Evolutionary conservation across 2,329 filamentous ascomycete genomes (phyloP), one percentile per base, ranked within the genome.

Genomic region (Cladosporium oxysporum): DNA sequence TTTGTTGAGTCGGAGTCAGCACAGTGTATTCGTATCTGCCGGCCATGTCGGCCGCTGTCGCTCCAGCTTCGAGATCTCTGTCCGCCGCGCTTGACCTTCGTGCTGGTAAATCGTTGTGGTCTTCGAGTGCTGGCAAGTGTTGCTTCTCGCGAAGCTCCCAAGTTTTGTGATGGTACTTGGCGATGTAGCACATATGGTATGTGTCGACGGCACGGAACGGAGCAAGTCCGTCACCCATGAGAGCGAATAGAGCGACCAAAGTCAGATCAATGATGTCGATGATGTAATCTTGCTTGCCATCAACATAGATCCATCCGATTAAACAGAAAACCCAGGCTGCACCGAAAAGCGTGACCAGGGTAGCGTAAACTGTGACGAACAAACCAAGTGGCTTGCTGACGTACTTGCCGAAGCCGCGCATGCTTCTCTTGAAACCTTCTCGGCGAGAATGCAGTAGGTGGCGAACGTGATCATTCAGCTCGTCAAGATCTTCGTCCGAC

Each of bases 311-410:
- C 92, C 92, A 96, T 58, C 86, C 83, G 75, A 96, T 96, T 64
- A 96, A 81, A 79, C 94, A 95, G n/a, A 96, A 84, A 1, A 96
- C 92, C 92, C 92, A 96, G 0, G 91, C 91, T 14, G 94, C 83
- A 73, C 92, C 92, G 71, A 96, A 96, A 0, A 93, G 82, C 0
- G 92, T 95, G 71, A 96, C 93, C 23, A 94, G 82, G 0, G 86
- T 88, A 10, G 91, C 92, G 76, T 96, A 96, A 4, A 96, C 79
- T 0, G 91, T 95, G 66, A 96, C 90, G 64, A 93, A 84, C 74
- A 95, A 92, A 1, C 92, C 92, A 44, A 96, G 83, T 1, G 92
- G 83, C 71, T 88, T 87, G 47, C 84, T 84, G 16, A 93, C 84
- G 74, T 96, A 96, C 78, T 94, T 88, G 3, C 88, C 87, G 73